Evolutionary conservation across 1,139 yeast genomes (phyloP).

Genomic region (Geotrichum siamense): DNA sequence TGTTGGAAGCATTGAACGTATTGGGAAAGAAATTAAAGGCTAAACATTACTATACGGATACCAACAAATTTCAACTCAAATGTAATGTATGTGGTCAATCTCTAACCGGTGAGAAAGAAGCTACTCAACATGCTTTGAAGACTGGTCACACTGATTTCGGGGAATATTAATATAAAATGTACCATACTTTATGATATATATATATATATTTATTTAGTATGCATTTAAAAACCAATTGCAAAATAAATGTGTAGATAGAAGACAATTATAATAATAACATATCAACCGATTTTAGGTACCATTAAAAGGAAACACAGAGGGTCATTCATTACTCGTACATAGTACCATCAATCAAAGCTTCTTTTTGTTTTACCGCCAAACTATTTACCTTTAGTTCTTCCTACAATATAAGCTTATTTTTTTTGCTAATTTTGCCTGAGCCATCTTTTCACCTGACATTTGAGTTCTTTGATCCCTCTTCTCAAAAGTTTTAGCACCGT

Average conservation of each 20-base stretch:
- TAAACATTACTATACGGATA: conserved; percentile 59
- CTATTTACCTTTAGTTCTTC: conserved; percentile 6
- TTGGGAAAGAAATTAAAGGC: conserved; percentile 45
- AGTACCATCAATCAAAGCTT: not conserved
- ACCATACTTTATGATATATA: not conserved
- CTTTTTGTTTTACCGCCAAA: conserved; percentile 5
- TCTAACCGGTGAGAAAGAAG: conserved; percentile 60
- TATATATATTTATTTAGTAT: conserved; percentile 1
- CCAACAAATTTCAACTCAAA: conserved; percentile 50
- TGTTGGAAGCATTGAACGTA: conserved; percentile 38
- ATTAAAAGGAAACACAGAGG: not conserved
- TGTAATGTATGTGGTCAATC: conserved; percentile 52
- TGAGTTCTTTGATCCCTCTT: conserved; percentile 23
- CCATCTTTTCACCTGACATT: conserved; percentile 13
- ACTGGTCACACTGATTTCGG: conserved; percentile 64
- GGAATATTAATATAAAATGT: conserved; percentile 37
- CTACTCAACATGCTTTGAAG: conserved; percentile 55
- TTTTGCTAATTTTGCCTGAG: conserved; percentile 13
- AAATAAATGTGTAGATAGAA: conserved; percentile 1
- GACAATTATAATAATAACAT: not conserved
- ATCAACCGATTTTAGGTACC: no score
- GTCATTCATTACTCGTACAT: conserved; percentile 7
- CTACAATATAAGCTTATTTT: conserved; percentile 9
- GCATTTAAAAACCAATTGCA: not conserved
- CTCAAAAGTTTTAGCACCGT: conserved; percentile 57